Conservation (phyloP, 75 land plant species). For the Pinus tabuliformis region DNA sequence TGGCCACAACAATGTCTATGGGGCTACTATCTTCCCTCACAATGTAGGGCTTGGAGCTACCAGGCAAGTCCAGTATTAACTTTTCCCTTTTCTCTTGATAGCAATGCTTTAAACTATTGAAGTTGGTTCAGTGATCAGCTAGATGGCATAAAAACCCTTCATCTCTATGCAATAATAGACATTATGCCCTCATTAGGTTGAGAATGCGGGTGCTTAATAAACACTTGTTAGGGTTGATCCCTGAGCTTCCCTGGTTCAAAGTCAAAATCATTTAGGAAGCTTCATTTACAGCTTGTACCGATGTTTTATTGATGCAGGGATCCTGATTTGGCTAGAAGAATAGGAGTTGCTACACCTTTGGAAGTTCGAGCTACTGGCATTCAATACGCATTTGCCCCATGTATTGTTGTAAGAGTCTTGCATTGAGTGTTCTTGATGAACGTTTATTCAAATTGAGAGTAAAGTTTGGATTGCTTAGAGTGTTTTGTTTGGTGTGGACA, state of each 20-base stretch:
- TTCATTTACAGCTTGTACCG: no score
- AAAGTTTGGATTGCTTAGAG: background rate
- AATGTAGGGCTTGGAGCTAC: conserved; percentile 52
- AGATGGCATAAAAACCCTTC: no score
- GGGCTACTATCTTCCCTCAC: conserved; percentile 70
- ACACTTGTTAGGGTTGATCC: no score
- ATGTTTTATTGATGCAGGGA: background rate
- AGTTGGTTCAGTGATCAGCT: background rate
- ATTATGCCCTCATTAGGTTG: no score
- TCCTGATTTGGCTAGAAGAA: conserved; percentile 10
- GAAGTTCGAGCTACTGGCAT: conserved; percentile 72
- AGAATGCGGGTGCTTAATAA: no score
- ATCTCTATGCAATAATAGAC: no score
- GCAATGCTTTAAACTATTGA: background rate
- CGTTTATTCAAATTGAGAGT: background rate
- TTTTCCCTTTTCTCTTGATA: background rate
- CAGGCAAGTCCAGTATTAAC: conserved; percentile 12
- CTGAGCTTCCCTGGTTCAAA: no score
- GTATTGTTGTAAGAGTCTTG: conserved; percentile 54
- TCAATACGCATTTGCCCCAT: conserved; percentile 70
- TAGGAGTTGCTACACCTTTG: conserved; percentile 75
- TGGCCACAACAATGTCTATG: conserved; percentile 56
- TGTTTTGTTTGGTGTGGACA: conserved; percentile 10
- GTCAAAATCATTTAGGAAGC: no score
- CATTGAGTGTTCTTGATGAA: background rate